Evolutionary conservation across 768 basidiomycete species (phyloP), one percentile per base, ranked within the genome.

Genomic region (Leucocoprinus sp.): DNA sequence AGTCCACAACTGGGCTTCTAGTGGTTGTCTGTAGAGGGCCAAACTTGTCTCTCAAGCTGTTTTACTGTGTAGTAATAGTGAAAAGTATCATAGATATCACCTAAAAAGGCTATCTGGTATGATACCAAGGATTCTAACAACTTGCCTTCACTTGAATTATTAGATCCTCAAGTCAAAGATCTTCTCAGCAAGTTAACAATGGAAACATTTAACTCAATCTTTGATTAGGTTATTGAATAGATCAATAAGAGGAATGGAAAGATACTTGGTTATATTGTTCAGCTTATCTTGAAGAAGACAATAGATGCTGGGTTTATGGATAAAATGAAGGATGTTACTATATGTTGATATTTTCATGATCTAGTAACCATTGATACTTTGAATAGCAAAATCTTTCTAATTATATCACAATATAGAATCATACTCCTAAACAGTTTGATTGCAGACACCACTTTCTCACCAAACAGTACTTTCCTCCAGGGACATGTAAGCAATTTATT

Each of bases 231-330:
- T 61, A 85, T 98, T 52, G 64, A 75, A 7, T 97, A 91, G 90
- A 93, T 92, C 23, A 95, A 97, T 75, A 91, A 98, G 74, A 87
- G 80, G 60, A 90, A 97, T 58, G 92, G 93, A 2, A 80, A 84
- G 53, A 95, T 92, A 3, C 79, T 97, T 49, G 93, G 93, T 55
- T 89, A 93, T 55, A 93, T 98, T 60, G 96, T 95, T 64, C 80
- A 84, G 48, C 82, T 96, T 43, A 87, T 97, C 24, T 96, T 96
- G 62, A 93, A 96, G 65, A 96, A 93, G 72, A 93, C 93, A 8
- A 96, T 90, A 4, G 93, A 96, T 61, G 93, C 49, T 5, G 65
- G 66, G 15, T 54, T 60, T 9, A 56, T 57, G 52, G 60, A 49
- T 28, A 66, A 49, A 46, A 62, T 57, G 64, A 65, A 50, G 63